Conservation (phyloP, 164 flowering plant species). For the Akebia trifoliata region DNA sequence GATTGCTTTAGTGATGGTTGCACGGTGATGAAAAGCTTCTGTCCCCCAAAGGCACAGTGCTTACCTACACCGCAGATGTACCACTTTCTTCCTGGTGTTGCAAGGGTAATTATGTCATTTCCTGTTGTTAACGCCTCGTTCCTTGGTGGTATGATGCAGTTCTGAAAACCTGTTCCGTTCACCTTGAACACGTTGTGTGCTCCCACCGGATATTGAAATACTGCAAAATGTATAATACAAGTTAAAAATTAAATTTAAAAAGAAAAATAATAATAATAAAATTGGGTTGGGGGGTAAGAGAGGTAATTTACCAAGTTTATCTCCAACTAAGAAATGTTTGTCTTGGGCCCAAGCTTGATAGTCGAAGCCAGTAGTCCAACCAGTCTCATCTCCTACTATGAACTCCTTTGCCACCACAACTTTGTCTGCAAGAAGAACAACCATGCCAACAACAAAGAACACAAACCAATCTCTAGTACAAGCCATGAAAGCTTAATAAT, state of each 20-base stretch:
- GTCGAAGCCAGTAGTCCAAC: constrained; percentile 31
- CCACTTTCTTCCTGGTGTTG: constrained; percentile 34
- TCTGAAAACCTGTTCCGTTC: constrained; percentile 26
- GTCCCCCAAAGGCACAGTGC: constrained; percentile 24
- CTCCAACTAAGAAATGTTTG: constrained; percentile 36
- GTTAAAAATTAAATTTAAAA: no score
- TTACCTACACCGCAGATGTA: constrained; percentile 36
- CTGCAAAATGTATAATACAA: constrained; percentile 26
- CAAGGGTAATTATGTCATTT: constrained; percentile 26
- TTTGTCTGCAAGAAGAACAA: constrained; percentile 3
- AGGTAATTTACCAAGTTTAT: constrained; percentile 22
- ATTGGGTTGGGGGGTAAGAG: neutral
- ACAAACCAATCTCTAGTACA: constrained; percentile 2
- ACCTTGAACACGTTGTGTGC: constrained; percentile 33
- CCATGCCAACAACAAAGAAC: neutral
- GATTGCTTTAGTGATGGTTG: no score
- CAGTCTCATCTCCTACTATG: constrained; percentile 29
- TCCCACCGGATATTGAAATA: constrained; percentile 27
- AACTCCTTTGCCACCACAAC: constrained; percentile 17
- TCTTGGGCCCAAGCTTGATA: constrained; percentile 32
- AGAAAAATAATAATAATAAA: neutral
- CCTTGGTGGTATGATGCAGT: constrained; percentile 16
- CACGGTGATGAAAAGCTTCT: constrained; percentile 23
- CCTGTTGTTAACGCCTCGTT: constrained; percentile 19
- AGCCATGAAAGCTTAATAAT: constrained; percentile 16